Conservation (phyloP, 345 rosid genomes). For the Hevea brasiliensis region DNA sequence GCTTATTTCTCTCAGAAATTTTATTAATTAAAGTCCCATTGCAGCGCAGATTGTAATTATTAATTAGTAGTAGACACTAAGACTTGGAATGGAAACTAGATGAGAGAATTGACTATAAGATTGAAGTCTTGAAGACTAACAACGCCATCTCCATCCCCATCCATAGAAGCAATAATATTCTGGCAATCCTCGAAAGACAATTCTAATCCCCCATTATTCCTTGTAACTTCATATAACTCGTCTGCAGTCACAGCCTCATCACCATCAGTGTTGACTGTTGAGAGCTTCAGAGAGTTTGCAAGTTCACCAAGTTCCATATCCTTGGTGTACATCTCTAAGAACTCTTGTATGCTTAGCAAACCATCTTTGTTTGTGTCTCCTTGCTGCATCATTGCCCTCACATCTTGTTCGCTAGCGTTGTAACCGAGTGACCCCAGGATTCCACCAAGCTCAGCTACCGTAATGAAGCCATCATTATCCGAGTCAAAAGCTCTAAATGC, state of each 20-base stretch:
- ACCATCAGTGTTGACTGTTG: constrained; percentile 24
- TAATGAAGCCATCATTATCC: constrained; percentile 55
- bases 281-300: constrained; percentile 26
- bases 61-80: no score
- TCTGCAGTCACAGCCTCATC: constrained; percentile 40
- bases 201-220: constrained; percentile 20
- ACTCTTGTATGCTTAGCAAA: constrained; percentile 52
- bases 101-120: constrained; percentile 36
- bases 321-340: constrained; percentile 62
- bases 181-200: constrained; percentile 39
- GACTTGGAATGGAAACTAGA: constrained; percentile 11
- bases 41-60: no score
- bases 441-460: constrained; percentile 56
- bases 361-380: constrained; percentile 56
- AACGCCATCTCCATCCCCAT: constrained; percentile 55
- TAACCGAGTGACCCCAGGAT: constrained; percentile 55
- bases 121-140: constrained; percentile 44
- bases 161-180: constrained; percentile 44
- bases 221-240: constrained; percentile 35
- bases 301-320: constrained; percentile 45
- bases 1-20: no score
- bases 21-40: no score
- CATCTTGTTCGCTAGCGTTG: constrained; percentile 45
- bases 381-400: constrained; percentile 50
- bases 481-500: constrained; percentile 64